Evolutionary conservation across 1,284 basidiomycete genomes (phyloP).

Genomic region (Boletellus deceptivus): DNA sequence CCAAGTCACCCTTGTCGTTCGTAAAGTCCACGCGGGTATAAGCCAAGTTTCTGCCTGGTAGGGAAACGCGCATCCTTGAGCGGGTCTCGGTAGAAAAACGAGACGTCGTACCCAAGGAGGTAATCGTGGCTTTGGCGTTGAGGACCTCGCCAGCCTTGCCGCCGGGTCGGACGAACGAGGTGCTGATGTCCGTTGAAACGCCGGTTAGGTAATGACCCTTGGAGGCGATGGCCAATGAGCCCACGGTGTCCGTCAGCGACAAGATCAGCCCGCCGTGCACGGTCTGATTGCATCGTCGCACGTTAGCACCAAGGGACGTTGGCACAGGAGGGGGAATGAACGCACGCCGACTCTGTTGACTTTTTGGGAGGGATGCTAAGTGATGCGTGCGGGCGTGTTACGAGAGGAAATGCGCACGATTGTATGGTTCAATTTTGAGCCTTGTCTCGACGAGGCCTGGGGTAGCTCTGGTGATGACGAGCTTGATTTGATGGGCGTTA

Average conservation of each 20-base stretch:
- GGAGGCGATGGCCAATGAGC: slow-evolving; percentile 79
- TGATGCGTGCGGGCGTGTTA: background rate
- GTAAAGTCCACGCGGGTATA: slow-evolving; percentile 80
- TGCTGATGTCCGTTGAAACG: slow-evolving; percentile 84
- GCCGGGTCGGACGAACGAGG: slow-evolving; percentile 76
- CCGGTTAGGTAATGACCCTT: slow-evolving; percentile 85
- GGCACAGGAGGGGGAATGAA: background rate
- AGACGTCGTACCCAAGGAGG: slow-evolving; percentile 53
- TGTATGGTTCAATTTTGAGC: slow-evolving; percentile 69
- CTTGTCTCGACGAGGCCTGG: slow-evolving; percentile 67
- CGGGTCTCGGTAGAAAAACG: background rate
- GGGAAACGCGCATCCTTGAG: background rate
- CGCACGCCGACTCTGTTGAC: slow-evolving; percentile 75
- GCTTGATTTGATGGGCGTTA: slow-evolving; percentile 37
- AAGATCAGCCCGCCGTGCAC: slow-evolving; percentile 85
- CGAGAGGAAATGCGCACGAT: slow-evolving; percentile 45
- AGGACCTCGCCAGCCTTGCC: slow-evolving; percentile 66
- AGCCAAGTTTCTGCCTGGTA: slow-evolving; percentile 75
- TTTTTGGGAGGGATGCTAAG: slow-evolving; percentile 21
- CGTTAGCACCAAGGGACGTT: slow-evolving; percentile 2
- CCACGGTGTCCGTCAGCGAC: slow-evolving; percentile 83
- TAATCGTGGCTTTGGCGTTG: slow-evolving; percentile 59
- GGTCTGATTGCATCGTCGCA: slow-evolving; percentile 27
- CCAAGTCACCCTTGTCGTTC: slow-evolving; percentile 67
- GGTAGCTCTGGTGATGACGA: slow-evolving; percentile 58